Evolutionary conservation across 768 basidiomycete genomes (phyloP), one percentile per base, ranked within the genome.

Genomic region (Hypsizygus marmoreus): DNA sequence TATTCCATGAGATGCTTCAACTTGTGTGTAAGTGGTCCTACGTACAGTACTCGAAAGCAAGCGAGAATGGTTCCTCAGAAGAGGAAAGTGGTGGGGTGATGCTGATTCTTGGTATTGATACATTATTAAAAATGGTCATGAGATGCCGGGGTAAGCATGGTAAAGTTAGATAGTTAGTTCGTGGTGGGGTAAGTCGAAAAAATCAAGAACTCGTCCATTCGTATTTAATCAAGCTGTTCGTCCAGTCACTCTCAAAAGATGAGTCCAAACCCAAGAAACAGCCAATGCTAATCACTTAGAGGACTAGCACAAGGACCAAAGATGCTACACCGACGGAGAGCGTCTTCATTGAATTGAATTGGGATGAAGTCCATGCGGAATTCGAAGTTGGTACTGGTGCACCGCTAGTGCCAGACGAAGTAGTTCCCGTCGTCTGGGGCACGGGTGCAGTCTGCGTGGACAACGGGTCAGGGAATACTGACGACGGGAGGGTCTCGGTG

Each of bases 311-410:
- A 11, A 64, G 36, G 28, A 58, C 24, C 32, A 61, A 30, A 4
- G 51, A 54, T 13, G 51, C 48, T 31, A 59, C 50, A 40, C 65
- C 53, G 28, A 55, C 20, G 24, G 39, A 40, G 32, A 55, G 14
- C 40, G 53, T 30, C 13, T 45, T 55, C 22, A 26, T 34, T 40
- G 49, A 49, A 40, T 39, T 40, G 9, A 56, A 20, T 28, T 42
- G 54, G 40, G 44, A 53, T 9, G 54, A 33, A 20, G 61, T 52
- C 58, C 57, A 62, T 26, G 62, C 68, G 17, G 60, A 59, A 40
- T 60, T 63, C n/a, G 56, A 50, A 2, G 61, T 49, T 2, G 61
- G 35, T 36, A 59, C 45, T 4, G 53, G 36, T 11, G 57, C 39
- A 41, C 41, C 36, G 12, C 51, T 36, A 16, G 47, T 24, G 29